These are phyloP conservation scores for Areca catechu DNA, from an alignment of 176 grass and related monocot species.

Conservation along the genomic window DNA sequence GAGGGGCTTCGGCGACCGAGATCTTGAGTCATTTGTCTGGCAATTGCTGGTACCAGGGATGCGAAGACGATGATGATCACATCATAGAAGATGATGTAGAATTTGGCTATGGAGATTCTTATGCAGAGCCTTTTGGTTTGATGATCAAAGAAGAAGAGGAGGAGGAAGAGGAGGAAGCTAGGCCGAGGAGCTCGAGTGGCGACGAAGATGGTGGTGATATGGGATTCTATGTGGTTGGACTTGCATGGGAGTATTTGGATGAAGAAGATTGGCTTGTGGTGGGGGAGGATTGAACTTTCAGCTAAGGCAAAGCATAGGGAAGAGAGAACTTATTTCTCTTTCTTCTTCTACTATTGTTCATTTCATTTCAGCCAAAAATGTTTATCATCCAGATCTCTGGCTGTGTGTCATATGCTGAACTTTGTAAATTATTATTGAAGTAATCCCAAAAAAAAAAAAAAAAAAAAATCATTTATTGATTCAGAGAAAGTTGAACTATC, in stretches of 20 bases:
- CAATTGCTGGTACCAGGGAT: background rate
- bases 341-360: too few species aligned
- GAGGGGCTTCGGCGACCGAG: constrained; percentile 45
- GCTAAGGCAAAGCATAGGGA: too few species aligned
- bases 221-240: constrained; percentile 67
- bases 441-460: too few species aligned
- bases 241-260: constrained; percentile 57
- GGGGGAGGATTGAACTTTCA: constrained; percentile 46
- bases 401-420: too few species aligned
- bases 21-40: constrained; percentile 45
- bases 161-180: background rate
- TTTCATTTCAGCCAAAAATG: too few species aligned
- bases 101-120: constrained; percentile 6
- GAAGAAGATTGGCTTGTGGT: constrained; percentile 94
- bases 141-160: constrained; percentile 2
- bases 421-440: too few species aligned
- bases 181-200: background rate
- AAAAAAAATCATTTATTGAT: too few species aligned
- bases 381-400: too few species aligned
- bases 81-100: constrained; percentile 11
- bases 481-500: too few species aligned
- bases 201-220: constrained; percentile 30
- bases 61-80: constrained; percentile 11
- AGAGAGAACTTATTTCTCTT: too few species aligned
- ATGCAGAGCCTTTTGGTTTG: background rate